Percentiles rank a stretch among this genome's conserved stretches.
phyloP scores from a whole-genome alignment of 345 rosid genomes.

The Sisymbrium altissimum region DNA sequence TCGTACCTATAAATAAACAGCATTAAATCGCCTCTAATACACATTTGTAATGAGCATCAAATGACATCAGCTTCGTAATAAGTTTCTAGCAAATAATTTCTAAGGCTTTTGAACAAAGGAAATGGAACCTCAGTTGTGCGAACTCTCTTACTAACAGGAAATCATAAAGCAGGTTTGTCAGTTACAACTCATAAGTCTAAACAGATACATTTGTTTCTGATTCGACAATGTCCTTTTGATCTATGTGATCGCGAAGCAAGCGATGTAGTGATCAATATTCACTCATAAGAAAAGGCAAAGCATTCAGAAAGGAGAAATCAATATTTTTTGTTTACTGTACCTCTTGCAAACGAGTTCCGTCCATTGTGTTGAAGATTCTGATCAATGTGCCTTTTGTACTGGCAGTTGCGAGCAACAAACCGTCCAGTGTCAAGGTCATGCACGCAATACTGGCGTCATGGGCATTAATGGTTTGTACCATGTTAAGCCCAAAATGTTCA shows the following conservation, averaged over 20 bases:
- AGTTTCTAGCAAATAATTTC: not conserved
- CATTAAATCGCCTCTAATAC: not conserved
- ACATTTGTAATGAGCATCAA: not conserved
- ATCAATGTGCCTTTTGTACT: conserved; percentile 83
- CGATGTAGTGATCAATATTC: not conserved
- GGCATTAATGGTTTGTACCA: conserved; percentile 62
- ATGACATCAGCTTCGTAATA: not conserved
- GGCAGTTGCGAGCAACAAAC: conserved; percentile 86
- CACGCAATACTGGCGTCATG: conserved; percentile 77
- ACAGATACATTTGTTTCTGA: no score
- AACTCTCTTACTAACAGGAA: not conserved
- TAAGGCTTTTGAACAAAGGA: not conserved
- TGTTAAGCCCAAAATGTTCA: conserved; percentile 74
- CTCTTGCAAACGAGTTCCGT: conserved; percentile 87
- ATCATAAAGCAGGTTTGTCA: not conserved
- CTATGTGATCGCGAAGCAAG: not conserved
- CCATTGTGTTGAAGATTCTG: conserved; percentile 91
- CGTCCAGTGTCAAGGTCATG: conserved; percentile 77
- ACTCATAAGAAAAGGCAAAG: not conserved
- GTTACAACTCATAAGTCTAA: not conserved
- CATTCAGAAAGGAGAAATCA: not conserved
- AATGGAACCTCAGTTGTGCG: not conserved
- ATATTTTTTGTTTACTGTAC: conserved; percentile 34
- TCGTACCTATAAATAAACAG: conserved; percentile 51
- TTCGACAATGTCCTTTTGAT: not conserved